Percentiles rank a stretch among this genome's conserved stretches.
Evolutionary conservation across 2,329 filamentous ascomycete species (phyloP).

Genomic region (Exophiala sp.): DNA sequence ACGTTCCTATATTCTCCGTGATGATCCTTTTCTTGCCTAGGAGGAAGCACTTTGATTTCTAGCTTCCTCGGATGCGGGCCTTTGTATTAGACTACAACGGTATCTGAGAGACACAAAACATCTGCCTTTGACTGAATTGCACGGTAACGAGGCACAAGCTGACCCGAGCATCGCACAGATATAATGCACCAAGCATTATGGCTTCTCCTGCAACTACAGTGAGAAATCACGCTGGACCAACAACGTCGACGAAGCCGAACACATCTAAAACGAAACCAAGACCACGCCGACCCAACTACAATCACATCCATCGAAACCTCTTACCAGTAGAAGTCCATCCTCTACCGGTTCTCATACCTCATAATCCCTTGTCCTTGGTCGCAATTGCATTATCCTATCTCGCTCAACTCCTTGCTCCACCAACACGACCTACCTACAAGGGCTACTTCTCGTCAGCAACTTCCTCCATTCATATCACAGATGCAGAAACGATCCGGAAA

Average conservation of each 20-base stretch:
- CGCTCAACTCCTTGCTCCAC: conserved; percentile 64
- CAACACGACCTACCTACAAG: conserved; percentile 60
- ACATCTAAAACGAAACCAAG: conserved; percentile 23
- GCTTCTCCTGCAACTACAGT: conserved; percentile 21
- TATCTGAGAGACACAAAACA: conserved; percentile 64
- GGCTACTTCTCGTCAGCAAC: conserved; percentile 80
- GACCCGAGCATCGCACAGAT: conserved; percentile 20
- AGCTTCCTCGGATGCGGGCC: conserved; percentile 49
- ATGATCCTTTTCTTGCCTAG: conserved; percentile 48
- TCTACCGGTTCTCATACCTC: conserved; percentile 82
- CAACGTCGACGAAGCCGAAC: conserved; percentile 10
- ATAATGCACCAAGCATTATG: conserved; percentile 31
- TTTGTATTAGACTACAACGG: conserved; percentile 90
- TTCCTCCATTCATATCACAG: conserved; percentile 77
- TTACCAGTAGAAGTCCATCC: conserved; percentile 78
- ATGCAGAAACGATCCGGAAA: conserved; percentile 69
- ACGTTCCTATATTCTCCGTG: conserved; percentile 36
- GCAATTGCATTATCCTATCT: conserved; percentile 76
- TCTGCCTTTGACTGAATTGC: conserved; percentile 3
- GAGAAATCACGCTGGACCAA: conserved; percentile 12
- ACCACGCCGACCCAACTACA: conserved; percentile 55
- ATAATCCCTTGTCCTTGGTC: conserved; percentile 84
- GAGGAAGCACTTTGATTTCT: conserved; percentile 51
- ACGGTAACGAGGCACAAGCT: conserved; percentile 3
- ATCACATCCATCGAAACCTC: conserved; percentile 76